Conservation (phyloP, 2,329 filamentous ascomycete genomes). For the Aspergillus novofumigatus region DNA sequence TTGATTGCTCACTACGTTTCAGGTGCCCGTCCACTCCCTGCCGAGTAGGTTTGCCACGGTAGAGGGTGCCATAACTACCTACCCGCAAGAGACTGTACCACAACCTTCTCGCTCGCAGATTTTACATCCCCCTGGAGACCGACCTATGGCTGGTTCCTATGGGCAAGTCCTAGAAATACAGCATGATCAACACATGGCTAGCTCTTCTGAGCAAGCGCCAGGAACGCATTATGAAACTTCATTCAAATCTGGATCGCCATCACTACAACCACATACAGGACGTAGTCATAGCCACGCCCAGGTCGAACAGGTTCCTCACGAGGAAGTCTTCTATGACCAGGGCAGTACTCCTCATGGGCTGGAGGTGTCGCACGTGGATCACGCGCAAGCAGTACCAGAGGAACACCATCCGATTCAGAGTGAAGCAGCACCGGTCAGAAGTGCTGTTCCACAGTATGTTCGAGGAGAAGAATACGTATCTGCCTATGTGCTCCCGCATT, state of each 20-base stretch:
- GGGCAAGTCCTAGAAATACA: background rate
- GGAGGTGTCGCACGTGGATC: background rate
- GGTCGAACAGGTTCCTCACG: background rate
- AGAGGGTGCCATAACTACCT: background rate
- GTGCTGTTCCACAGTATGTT: slow-evolving; percentile 43
- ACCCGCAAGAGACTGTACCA: background rate
- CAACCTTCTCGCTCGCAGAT: background rate
- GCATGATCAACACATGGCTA: background rate
- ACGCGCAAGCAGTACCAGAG: background rate
- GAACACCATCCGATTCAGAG: background rate
- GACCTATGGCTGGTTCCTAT: background rate
- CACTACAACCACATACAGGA: background rate
- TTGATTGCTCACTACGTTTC: background rate
- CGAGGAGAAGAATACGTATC: slow-evolving; percentile 42
- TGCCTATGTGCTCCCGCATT: slow-evolving; percentile 24
- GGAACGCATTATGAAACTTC: background rate
- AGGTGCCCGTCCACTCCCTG: background rate
- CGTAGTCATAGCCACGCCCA: background rate
- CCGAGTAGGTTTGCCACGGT: background rate
- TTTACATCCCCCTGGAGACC: background rate
- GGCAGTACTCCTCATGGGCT: background rate
- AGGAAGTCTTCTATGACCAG: background rate
- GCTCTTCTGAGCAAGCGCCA: background rate
- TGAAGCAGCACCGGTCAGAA: slow-evolving; percentile 21
- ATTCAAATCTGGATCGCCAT: too few relatives aligned